phyloP scores from a whole-genome alignment of 352 stramenopile species.

The Pythium periplocum region DNA sequence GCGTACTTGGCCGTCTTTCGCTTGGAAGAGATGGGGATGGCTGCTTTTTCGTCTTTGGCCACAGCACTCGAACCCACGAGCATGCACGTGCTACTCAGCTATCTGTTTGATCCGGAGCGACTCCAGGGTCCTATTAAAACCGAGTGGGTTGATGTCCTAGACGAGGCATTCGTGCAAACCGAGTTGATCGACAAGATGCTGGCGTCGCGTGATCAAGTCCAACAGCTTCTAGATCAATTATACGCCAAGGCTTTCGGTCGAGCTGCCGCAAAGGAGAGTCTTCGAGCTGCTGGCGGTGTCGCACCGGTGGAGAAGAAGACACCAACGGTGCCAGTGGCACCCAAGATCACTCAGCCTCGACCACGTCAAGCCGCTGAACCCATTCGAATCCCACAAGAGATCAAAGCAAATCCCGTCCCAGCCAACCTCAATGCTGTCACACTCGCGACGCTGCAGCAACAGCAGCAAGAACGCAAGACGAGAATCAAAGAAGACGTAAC shows the following conservation, averaged over 20 bases:
- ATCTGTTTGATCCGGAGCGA: conserved; percentile 68
- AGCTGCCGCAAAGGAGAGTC: conserved; percentile 32
- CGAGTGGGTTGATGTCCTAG: conserved; percentile 80
- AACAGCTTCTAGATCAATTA: conserved; percentile 42
- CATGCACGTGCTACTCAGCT: conserved; percentile 85
- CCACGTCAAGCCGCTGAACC: conserved; percentile 64
- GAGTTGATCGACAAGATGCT: conserved; percentile 67
- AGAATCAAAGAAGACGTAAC: conserved; percentile 49
- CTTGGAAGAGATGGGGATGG: conserved; percentile 77
- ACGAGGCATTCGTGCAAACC: conserved; percentile 80
- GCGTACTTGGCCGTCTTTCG: conserved; percentile 87
- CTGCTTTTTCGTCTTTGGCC: conserved; percentile 58
- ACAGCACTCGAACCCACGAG: conserved; percentile 68
- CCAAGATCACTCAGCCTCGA: conserved; percentile 85
- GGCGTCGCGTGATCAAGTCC: conserved; percentile 27
- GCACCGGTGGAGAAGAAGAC: conserved; percentile 36
- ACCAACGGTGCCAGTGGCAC: conserved; percentile 61
- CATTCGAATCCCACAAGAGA: conserved; percentile 69
- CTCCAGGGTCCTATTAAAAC: conserved; percentile 62
- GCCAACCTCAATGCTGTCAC: conserved; percentile 59
- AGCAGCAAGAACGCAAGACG: conserved; percentile 46
- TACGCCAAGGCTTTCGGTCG: conserved; percentile 64
- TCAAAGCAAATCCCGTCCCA: conserved; percentile 68
- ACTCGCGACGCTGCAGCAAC: conserved; percentile 53
- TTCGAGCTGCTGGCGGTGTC: conserved; percentile 35